Conservation (phyloP, 768 basidiomycete genomes). For the Kwoniella sp. region DNA sequence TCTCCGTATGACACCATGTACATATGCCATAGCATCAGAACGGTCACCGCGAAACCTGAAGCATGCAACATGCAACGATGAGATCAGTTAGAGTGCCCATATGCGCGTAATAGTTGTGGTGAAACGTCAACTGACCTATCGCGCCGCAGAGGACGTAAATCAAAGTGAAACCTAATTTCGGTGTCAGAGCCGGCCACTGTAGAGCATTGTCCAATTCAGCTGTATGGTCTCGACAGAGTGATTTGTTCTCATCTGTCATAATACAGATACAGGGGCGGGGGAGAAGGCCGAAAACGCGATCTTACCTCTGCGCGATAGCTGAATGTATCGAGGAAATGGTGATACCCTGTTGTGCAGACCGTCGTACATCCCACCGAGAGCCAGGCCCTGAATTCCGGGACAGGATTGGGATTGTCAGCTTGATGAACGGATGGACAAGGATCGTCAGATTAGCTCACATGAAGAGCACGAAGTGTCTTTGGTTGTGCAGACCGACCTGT, state of each 20-base stretch:
- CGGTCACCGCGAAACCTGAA: constrained; percentile 49
- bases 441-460: constrained; percentile 63
- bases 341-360: constrained; percentile 68
- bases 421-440: too few relatives aligned
- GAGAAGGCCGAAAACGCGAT: neutral
- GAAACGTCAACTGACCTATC: constrained; percentile 64
- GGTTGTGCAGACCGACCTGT: constrained; percentile 81
- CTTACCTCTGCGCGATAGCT: constrained; percentile 56
- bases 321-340: constrained; percentile 63
- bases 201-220: too few relatives aligned
- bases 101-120: neutral
- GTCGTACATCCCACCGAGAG: constrained; percentile 71
- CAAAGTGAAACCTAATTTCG: constrained; percentile 70
- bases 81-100: constrained; percentile 5
- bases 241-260: too few relatives aligned
- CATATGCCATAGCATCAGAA: constrained; percentile 51
- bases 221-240: too few relatives aligned
- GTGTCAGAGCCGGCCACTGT: constrained; percentile 66
- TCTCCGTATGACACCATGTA: constrained; percentile 73
- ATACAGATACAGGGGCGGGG: too few relatives aligned
- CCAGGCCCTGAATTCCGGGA: constrained; percentile 65
- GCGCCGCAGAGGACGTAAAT: constrained; percentile 75
- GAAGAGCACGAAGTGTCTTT: constrained; percentile 93
- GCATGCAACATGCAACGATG: neutral
- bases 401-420: too few relatives aligned